Evolutionary conservation across 768 basidiomycete genomes (phyloP).

Genomic region (Kwoniella pini): DNA sequence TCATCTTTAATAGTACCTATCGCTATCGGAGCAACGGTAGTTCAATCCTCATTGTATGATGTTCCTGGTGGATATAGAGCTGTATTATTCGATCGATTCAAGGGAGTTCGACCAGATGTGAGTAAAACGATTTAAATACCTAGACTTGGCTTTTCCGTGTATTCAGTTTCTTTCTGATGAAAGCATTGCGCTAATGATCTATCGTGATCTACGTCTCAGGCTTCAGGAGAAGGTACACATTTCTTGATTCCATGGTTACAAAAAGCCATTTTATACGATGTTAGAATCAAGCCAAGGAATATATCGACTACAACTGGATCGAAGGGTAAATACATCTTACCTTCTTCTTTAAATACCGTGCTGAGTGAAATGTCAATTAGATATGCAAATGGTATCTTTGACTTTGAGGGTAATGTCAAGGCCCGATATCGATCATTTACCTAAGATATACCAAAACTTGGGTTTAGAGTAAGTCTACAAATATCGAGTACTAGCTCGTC

Average conservation of each 20-base stretch:
- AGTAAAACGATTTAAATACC: constrained; percentile 24
- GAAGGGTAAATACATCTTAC: no score
- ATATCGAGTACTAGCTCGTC: no score
- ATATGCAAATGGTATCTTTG: constrained; percentile 97
- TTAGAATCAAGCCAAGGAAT: constrained; percentile 96
- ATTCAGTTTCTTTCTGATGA: no score
- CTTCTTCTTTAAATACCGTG: no score
- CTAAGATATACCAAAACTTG: constrained; percentile 92
- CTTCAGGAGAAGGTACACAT: constrained; percentile 90
- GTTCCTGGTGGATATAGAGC: constrained; percentile 82
- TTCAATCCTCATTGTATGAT: constrained; percentile 64
- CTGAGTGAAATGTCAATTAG: no score
- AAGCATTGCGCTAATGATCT: no score
- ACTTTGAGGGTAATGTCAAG: constrained; percentile 93
- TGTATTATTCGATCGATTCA: constrained; percentile 97
- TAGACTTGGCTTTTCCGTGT: no score
- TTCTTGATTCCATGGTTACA: constrained; percentile 95
- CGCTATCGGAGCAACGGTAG: constrained; percentile 58
- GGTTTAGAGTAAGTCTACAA: constrained; percentile 74
- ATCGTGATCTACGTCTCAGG: constrained; percentile 57
- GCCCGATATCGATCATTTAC: constrained; percentile 80
- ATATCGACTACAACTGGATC: constrained; percentile 99
- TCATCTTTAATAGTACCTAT: constrained; percentile 82
- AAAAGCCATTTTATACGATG: constrained; percentile 94
- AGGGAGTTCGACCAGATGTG: constrained; percentile 81